These are phyloP conservation scores for Colletotrichum sp. DNA, from an alignment of 2,329 filamentous ascomycete species.

Conservation along the genomic window DNA sequence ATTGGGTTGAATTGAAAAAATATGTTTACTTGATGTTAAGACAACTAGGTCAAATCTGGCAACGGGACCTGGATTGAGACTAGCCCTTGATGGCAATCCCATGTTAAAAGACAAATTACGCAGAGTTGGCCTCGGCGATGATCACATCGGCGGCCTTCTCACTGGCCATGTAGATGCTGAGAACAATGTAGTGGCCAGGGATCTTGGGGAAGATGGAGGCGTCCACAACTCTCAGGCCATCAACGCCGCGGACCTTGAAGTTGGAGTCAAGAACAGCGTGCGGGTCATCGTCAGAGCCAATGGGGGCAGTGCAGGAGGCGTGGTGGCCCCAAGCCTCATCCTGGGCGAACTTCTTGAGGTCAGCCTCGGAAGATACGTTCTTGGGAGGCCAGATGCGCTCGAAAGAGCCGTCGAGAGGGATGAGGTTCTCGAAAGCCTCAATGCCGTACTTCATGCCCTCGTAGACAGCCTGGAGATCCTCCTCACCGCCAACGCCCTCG, in stretches of 20 bases:
- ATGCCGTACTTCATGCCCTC: conserved; percentile 55
- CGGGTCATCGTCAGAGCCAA: conserved; percentile 58
- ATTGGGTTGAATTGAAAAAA: background rate
- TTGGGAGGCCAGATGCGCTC: conserved; percentile 39
- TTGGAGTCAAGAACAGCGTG: conserved; percentile 62
- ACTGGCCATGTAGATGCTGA: conserved; percentile 58
- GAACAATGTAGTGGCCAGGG: conserved; percentile 48
- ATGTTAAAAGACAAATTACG: background rate
- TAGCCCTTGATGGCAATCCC: background rate
- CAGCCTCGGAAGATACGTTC: conserved; percentile 41
- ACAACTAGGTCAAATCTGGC: background rate
- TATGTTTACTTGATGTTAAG: background rate
- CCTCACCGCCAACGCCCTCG: conserved; percentile 46
- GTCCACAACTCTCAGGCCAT: conserved; percentile 65
- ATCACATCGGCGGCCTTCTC: conserved; percentile 58
- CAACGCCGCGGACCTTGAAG: conserved; percentile 61
- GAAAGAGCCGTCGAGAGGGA: conserved; percentile 43
- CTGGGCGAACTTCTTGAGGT: conserved; percentile 47
- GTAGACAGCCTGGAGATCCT: conserved; percentile 43
- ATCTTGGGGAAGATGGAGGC: conserved; percentile 60
- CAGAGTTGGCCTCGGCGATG: conserved; percentile 28
- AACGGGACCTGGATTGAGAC: background rate
- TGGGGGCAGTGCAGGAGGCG: conserved; percentile 59
- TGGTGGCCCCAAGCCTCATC: conserved; percentile 60
- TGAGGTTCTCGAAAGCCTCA: conserved; percentile 36